Evolutionary conservation across 78 protist species (phyloP).

Genomic region (Chrysochromulina parva): DNA sequence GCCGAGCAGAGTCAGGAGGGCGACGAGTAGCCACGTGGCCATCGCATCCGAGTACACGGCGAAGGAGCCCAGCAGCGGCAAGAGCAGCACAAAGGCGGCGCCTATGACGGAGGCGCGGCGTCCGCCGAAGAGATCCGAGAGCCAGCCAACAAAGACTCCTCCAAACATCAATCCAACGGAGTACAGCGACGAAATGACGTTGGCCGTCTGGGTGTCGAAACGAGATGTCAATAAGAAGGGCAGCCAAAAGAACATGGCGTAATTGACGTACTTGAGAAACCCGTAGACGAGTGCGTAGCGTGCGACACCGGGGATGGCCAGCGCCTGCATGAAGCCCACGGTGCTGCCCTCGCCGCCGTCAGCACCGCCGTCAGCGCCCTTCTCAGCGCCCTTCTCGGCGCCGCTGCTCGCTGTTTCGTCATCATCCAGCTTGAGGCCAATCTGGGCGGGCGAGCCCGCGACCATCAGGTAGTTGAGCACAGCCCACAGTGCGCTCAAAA

Average conservation of each 20-base stretch:
- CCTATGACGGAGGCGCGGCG: conserved; percentile 14
- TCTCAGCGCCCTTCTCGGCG: neutral
- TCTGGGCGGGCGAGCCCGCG: no score
- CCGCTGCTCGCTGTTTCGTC: no score
- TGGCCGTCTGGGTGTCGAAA: neutral
- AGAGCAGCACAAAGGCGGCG: neutral
- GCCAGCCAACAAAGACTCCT: neutral
- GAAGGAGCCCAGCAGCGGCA: conserved; percentile 20
- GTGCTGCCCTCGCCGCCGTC: neutral
- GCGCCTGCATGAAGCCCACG: conserved; percentile 3
- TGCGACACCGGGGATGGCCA: neutral
- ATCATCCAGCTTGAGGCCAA: no score
- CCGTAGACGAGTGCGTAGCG: conserved; percentile 4
- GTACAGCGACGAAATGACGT: conserved; percentile 24
- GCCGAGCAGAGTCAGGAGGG: neutral
- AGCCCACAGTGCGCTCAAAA: neutral
- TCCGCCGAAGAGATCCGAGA: neutral
- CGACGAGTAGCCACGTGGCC: neutral
- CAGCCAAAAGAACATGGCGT: conserved; percentile 25
- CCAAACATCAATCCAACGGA: conserved; percentile 16
- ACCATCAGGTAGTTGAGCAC: neutral
- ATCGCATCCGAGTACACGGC: neutral
- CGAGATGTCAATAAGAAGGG: neutral
- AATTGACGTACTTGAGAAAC: conserved; percentile 23
- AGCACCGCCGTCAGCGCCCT: neutral